phyloP scores from a whole-genome alignment of 352 stramenopile genomes.

The Phytophthora brassicae region DNA sequence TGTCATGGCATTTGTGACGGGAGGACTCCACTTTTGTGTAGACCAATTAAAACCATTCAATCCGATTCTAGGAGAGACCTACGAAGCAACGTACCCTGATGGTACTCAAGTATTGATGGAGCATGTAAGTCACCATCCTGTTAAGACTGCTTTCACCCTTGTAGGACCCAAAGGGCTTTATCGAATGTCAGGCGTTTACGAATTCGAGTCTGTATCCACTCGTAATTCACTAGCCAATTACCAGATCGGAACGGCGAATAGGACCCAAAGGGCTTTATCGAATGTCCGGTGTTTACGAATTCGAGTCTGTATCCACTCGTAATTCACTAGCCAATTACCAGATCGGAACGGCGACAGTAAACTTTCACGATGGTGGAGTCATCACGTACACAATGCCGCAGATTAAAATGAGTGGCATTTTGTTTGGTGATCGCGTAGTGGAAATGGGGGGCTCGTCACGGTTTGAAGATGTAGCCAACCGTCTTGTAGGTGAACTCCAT shows the following conservation, averaged over 20 bases:
- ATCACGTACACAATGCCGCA: conserved; percentile 74
- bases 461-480: conserved; percentile 50
- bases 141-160: conserved; percentile 63
- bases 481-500: conserved; percentile 53
- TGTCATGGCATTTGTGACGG: conserved; percentile 68
- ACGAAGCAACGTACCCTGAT: conserved; percentile 72
- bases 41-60: conserved; percentile 83
- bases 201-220: conserved; percentile 72
- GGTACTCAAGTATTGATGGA: conserved; percentile 70
- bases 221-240: conserved; percentile 73
- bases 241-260: too few species aligned
- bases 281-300: conserved; percentile 66
- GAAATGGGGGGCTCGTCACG: conserved; percentile 56
- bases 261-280: conserved; percentile 53
- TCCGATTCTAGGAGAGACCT: conserved; percentile 79
- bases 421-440: conserved; percentile 72
- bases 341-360: conserved; percentile 40
- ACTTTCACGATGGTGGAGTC: conserved; percentile 52
- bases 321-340: conserved; percentile 77
- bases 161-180: conserved; percentile 52
- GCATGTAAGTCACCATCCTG: conserved; percentile 73
- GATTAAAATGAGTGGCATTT: conserved; percentile 78
- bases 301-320: conserved; percentile 65
- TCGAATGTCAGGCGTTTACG: conserved; percentile 55
- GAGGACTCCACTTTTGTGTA: conserved; percentile 72